Conservation (phyloP, 2,329 filamentous ascomycete genomes). For the Phyllosticta capitalensis region DNA sequence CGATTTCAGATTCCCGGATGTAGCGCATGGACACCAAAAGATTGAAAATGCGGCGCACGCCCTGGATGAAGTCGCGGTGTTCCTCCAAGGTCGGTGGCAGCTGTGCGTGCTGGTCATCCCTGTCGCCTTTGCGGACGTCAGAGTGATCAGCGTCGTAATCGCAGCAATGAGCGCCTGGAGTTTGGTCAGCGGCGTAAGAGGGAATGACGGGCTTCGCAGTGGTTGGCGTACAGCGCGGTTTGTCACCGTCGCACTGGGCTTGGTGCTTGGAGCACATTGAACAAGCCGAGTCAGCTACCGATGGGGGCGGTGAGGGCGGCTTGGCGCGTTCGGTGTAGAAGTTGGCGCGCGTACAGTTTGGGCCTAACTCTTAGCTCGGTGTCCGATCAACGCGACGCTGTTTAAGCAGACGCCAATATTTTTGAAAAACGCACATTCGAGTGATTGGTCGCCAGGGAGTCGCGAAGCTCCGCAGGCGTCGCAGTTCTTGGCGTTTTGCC, state of each 20-base stretch:
- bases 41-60: conserved; percentile 11
- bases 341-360: background rate
- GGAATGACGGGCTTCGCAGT: background rate
- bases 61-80: conserved; percentile 7
- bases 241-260: conserved; percentile 5
- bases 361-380: background rate
- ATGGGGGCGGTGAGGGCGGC: conserved; percentile 7
- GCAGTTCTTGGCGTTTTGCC: background rate
- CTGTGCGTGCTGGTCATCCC: background rate
- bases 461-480: background rate
- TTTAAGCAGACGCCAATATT: background rate
- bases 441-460: background rate
- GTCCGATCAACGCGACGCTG: background rate
- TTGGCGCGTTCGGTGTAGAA: background rate
- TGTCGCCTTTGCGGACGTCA: background rate
- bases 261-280: conserved; percentile 8
- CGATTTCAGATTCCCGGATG: conserved; percentile 9
- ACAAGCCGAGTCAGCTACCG: conserved; percentile 9
- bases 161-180: background rate
- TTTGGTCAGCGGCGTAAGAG: background rate
- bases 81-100: conserved; percentile 2
- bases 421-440: background rate
- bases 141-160: background rate
- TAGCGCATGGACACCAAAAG: conserved; percentile 14
- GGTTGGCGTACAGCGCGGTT: conserved; percentile 3